These are phyloP conservation scores for Afroboletus lepidellus DNA, from an alignment of 1,284 basidiomycete species.

Conservation along the genomic window DNA sequence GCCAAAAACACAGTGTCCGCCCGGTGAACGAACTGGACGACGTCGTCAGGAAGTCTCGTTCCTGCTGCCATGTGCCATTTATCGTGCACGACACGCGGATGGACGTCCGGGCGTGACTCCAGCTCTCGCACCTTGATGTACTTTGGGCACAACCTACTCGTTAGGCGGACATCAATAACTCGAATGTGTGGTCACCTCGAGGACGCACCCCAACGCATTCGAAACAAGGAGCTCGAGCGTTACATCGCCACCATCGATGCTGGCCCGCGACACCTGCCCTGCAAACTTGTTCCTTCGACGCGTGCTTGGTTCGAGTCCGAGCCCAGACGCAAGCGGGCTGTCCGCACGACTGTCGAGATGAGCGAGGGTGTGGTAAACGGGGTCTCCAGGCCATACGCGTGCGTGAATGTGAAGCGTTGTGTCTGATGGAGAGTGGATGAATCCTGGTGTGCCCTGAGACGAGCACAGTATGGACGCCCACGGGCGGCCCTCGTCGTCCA, in stretches of 20 bases:
- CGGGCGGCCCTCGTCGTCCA: slow-evolving; percentile 37
- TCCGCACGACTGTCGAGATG: background rate
- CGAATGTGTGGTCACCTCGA: background rate
- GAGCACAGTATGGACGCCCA: slow-evolving; percentile 40
- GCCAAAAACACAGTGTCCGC: slow-evolving; percentile 56
- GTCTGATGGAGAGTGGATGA: slow-evolving; percentile 44
- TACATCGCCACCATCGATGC: slow-evolving; percentile 16
- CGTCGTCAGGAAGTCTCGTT: slow-evolving; percentile 44
- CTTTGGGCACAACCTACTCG: background rate
- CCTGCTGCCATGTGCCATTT: background rate
- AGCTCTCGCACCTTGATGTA: background rate
- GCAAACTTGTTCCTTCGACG: slow-evolving; percentile 63
- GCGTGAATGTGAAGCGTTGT: slow-evolving; percentile 38
- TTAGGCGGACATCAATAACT: background rate
- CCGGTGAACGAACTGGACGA: slow-evolving; percentile 44
- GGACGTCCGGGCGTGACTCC: background rate
- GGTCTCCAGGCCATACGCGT: slow-evolving; percentile 53
- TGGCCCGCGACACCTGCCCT: slow-evolving; percentile 40
- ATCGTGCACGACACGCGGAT: background rate
- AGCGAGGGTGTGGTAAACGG: slow-evolving; percentile 43
- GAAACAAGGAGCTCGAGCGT: slow-evolving; percentile 44
- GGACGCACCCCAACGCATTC: slow-evolving; percentile 53
- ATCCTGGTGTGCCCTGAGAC: slow-evolving; percentile 37
- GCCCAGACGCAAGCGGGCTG: slow-evolving; percentile 46
- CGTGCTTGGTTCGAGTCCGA: slow-evolving; percentile 58